Evolutionary conservation across 2,329 filamentous ascomycete genomes (phyloP), one percentile per base, ranked within the genome.

Genomic region (Hysterium pulicare): DNA sequence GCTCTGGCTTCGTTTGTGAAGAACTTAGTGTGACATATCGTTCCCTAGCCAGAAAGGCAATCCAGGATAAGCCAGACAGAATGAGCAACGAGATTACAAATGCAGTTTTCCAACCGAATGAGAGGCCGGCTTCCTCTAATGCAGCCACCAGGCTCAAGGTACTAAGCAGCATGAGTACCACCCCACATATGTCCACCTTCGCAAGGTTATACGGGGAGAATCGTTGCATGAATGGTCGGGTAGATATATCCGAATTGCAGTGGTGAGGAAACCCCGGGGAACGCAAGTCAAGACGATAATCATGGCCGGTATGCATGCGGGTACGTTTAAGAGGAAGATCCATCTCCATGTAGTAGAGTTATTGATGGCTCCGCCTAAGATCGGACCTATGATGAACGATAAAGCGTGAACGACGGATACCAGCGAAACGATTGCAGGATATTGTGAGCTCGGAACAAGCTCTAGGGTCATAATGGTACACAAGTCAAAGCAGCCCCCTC

Each of bases 41-140:
- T 32, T 57, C 37, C 42, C 40, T 54, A 3, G 21, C 19, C 17
- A 57, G 22, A 38, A 57, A 55, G 3, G 40, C 50, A 20, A 48
- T 15, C 3, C 40, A 30, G 9, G 54, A 46, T 3, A 42, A 42
- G 2, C 3, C 41, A 5, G 47, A 24, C 26, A 24, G 39, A 8
- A 54, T 24, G 5, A 57, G 33, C 23, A 57, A 24, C 3, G 45
- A 34, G 11, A 54, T 39, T 2, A 54, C 50, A 15, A 46, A 39
- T 2, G 41, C 20, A 1, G 49, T 52, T 2, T 15, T 16, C 22
- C 42, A 57, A 0, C n/a, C 16, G 23, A 42, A 48, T 10, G 44
- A 41, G 9, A 41, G 17, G 7, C 44, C 45, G 9, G 50, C 51
- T 41, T 57, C 45, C 15, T 52, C 48, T 5, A 55, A 41, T 3